phyloP scores from a whole-genome alignment of 768 basidiomycete genomes.

The Coprinellus micaceus region DNA sequence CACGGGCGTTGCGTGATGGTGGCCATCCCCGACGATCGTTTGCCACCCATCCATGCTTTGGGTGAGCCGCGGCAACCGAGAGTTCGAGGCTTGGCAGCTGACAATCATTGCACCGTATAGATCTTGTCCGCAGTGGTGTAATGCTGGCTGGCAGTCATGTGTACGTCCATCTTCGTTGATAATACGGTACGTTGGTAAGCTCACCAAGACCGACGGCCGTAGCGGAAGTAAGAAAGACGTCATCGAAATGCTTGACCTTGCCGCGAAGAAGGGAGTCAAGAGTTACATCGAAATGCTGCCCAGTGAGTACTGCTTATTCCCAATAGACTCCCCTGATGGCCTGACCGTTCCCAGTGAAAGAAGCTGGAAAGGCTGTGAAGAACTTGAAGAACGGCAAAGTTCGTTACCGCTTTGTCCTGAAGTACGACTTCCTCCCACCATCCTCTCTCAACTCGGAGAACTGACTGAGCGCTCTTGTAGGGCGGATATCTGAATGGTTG shows the following conservation, averaged over 20 bases:
- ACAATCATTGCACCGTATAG: conserved; percentile 12
- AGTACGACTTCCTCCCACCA: conserved; percentile 18
- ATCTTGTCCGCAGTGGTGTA: conserved; percentile 20
- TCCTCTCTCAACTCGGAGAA: too few relatives aligned
- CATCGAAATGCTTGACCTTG: conserved; percentile 57
- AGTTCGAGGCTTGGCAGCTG: conserved; percentile 22
- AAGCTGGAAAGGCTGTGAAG: conserved; percentile 45
- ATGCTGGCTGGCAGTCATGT: conserved; percentile 28
- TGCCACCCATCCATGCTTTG: conserved; percentile 34
- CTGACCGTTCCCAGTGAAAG: conserved; percentile 30
- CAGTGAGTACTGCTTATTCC: conserved; percentile 21
- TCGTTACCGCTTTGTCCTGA: conserved; percentile 53
- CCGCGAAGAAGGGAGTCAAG: conserved; percentile 49
- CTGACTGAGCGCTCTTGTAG: too few relatives aligned
- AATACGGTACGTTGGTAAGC: conserved; percentile 11
- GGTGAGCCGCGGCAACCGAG: conserved; percentile 17
- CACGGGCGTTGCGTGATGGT: conserved; percentile 57
- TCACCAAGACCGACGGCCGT: conserved; percentile 26
- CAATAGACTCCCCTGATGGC: not conserved
- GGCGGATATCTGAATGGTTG: not conserved
- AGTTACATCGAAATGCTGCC: conserved; percentile 45
- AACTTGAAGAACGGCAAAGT: conserved; percentile 45
- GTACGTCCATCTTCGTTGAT: conserved; percentile 14
- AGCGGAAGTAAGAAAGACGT: conserved; percentile 59
- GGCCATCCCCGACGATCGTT: conserved; percentile 48